These are phyloP conservation scores for Claviceps spartinae DNA, from an alignment of 2,329 filamentous ascomycete genomes.

Conservation along the genomic window DNA sequence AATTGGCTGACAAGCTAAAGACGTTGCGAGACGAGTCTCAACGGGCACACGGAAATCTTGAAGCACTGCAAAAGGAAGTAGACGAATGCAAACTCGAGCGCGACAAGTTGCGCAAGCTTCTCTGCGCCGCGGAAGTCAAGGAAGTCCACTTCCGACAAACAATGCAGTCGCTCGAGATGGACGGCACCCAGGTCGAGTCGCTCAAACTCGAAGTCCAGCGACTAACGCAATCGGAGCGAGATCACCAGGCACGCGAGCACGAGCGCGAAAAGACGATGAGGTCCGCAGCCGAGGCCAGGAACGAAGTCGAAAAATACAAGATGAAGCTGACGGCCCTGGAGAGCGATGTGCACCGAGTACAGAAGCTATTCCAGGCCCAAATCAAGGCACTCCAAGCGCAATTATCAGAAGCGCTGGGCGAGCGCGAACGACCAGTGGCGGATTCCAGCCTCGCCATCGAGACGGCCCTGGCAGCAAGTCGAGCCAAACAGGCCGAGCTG, in stretches of 20 bases:
- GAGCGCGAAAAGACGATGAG: constrained; percentile 43
- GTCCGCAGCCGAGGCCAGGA: constrained; percentile 44
- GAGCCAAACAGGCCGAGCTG: constrained; percentile 38
- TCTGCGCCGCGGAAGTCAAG: constrained; percentile 56
- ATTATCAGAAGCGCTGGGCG: constrained; percentile 26
- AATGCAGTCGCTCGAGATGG: constrained; percentile 47
- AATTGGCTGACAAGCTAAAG: constrained; percentile 53
- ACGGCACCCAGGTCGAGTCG: constrained; percentile 44
- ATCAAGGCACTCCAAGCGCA: constrained; percentile 32
- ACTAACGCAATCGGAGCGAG: constrained; percentile 46
- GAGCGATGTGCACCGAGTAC: constrained; percentile 30
- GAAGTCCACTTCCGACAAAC: constrained; percentile 52
- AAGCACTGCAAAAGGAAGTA: constrained; percentile 43
- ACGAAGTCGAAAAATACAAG: constrained; percentile 43
- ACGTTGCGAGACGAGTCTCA: constrained; percentile 57
- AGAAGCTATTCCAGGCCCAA: constrained; percentile 32
- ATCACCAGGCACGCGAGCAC: constrained; percentile 50
- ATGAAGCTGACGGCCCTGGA: constrained; percentile 42
- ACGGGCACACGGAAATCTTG: constrained; percentile 44
- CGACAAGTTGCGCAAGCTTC: constrained; percentile 48
- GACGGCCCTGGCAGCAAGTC: constrained; percentile 33
- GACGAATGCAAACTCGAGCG: constrained; percentile 44
- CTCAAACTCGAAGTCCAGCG: constrained; percentile 45
- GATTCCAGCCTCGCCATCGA: constrained; percentile 28
- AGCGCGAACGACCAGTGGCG: constrained; percentile 12